Evolutionary conservation across 352 stramenopile species (phyloP), one percentile per base, ranked within the genome.

Genomic region (Phytophthora fragariae): DNA sequence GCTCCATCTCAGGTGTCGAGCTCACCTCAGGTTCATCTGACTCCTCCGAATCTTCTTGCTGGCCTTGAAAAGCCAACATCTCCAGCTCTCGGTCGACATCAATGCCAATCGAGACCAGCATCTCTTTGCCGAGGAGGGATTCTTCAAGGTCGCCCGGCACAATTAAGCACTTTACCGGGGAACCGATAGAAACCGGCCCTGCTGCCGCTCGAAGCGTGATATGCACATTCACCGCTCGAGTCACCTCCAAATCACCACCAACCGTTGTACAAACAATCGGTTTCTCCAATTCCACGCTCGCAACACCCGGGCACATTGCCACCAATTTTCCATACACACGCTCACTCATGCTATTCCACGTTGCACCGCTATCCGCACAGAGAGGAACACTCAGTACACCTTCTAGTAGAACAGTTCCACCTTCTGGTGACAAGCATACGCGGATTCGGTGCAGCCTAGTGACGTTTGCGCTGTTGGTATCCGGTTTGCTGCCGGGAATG

Each of bases 221-320:
- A 8, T 41, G 35, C 8, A 41, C 35, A 41, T 41, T 41, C 35
- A 12, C 35, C 11, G 35, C 35, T 8, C 35, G 35, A 49, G 55
- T 57, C 52, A 62, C 53, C 55, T 62, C 62, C 29, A 69, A 37
- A 57, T 62, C 62, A n/a, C 24, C 62, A 29, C 62, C 62, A 24
- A 62, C 35, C 35, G 35, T 41, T 8, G 35, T 69, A 27, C 62
- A 69, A 6, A 24, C 55, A 53, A 69, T 10, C 14, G 53, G 62
- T 59, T 70, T 41, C 21, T 58, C 41, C 54, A 63, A 29, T 9
- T 21, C 44, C 53, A 63, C 62, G 7, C 33, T 11, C 35, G 1
- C 35, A 5, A 52, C 53, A 41, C 39, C 47, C 2, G 59, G 59
- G 11, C 31, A 58, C 19, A n/a, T 29, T 21, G 7, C 39, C 59